A percentile compares a stretch with the other conserved stretches of the same genome.
Conservation (phyloP, 768 basidiomycete species). For the Tulasnella sp. region DNA sequence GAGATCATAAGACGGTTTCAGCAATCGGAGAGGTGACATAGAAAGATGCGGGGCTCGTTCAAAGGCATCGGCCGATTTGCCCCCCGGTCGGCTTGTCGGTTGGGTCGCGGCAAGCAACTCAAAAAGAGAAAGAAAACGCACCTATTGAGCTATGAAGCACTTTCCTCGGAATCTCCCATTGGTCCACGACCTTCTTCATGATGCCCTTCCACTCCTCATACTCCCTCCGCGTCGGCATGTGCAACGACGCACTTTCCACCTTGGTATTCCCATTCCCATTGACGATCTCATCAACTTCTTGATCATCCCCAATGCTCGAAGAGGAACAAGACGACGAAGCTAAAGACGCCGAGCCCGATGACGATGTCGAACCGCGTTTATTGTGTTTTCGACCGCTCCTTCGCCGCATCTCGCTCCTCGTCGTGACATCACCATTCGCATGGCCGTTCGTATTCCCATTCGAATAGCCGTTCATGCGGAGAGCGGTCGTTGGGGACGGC, state of each 20-base stretch:
- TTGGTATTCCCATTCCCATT: neutral
- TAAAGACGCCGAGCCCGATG: too few relatives aligned
- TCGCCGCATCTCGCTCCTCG: slow-evolving; percentile 11
- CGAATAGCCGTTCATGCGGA: slow-evolving; percentile 3
- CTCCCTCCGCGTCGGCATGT: too few relatives aligned
- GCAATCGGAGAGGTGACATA: neutral
- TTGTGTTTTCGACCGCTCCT: neutral
- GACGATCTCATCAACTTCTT: neutral
- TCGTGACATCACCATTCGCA: neutral
- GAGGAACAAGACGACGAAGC: too few relatives aligned
- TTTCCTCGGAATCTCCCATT: slow-evolving; percentile 90
- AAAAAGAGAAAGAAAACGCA: slow-evolving; percentile 30
- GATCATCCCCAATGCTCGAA: too few relatives aligned
- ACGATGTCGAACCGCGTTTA: too few relatives aligned
- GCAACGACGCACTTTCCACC: too few relatives aligned
- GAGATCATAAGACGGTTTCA: slow-evolving; percentile 1
- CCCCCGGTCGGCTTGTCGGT: too few relatives aligned
- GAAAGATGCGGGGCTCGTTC: too few relatives aligned
- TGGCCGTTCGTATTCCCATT: slow-evolving; percentile 14
- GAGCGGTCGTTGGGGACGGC: neutral
- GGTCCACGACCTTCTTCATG: slow-evolving; percentile 23
- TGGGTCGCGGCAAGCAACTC: too few relatives aligned
- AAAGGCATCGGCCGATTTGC: too few relatives aligned
- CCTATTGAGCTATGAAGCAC: slow-evolving; percentile 81
- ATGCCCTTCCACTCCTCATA: slow-evolving; percentile 4